Conservation (phyloP, 163 green algal species). For the Coccomyxa subellipsoidea region DNA sequence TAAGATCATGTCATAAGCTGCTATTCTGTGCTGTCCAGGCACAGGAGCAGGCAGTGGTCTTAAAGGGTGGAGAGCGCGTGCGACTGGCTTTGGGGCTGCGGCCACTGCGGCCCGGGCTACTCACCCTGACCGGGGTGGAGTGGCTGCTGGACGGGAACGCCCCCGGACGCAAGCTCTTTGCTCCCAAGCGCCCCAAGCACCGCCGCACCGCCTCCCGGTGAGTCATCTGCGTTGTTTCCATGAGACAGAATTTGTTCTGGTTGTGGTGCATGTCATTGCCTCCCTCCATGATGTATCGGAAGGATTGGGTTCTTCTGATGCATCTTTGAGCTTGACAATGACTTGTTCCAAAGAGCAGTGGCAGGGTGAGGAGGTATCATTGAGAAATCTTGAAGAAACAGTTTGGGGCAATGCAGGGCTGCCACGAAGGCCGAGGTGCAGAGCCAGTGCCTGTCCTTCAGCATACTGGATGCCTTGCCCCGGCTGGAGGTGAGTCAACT, state of each 20-base stretch:
- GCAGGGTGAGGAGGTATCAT: too few relatives aligned
- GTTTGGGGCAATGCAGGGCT: not conserved
- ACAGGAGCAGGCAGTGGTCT: conserved; percentile 29
- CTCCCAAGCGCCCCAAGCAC: not conserved
- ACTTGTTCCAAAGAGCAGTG: too few relatives aligned
- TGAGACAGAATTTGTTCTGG: too few relatives aligned
- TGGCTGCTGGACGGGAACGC: conserved; percentile 66
- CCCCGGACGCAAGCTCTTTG: conserved; percentile 44
- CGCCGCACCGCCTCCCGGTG: not conserved
- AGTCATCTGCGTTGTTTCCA: too few relatives aligned
- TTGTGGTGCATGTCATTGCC: not conserved
- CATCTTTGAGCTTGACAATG: too few relatives aligned
- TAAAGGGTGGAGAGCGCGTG: conserved; percentile 29
- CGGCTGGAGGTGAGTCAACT: conserved; percentile 48
- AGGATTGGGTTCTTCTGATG: too few relatives aligned
- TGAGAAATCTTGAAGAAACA: too few relatives aligned
- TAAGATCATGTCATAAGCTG: too few relatives aligned
- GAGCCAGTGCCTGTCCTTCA: conserved; percentile 35
- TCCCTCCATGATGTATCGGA: too few relatives aligned
- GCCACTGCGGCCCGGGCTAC: conserved; percentile 48
- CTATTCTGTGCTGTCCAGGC: conserved; percentile 10
- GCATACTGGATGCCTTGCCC: conserved; percentile 64
- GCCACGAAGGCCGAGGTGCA: not conserved
- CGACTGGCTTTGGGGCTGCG: conserved; percentile 53
- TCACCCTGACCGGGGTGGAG: conserved; percentile 59